Evolutionary conservation across 2,329 filamentous ascomycete species (phyloP).

Genomic region (Mycogone perniciosa): DNA sequence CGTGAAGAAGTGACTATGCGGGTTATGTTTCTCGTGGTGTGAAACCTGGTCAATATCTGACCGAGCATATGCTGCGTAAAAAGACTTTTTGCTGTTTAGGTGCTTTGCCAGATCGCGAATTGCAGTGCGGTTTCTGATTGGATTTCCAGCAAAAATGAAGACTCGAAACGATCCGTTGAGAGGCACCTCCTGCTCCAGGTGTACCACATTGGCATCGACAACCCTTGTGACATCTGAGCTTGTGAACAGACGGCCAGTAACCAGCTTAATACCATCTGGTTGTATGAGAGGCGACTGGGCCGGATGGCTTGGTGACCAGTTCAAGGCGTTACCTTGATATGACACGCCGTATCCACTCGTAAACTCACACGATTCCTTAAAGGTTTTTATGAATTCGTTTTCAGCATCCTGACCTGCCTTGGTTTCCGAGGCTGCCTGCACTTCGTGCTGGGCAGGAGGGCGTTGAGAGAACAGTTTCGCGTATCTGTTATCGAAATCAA

Average conservation of each 20-base stretch:
- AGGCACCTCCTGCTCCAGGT: constrained; percentile 84
- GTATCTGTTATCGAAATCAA: constrained; percentile 84
- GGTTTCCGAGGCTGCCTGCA: constrained; percentile 53
- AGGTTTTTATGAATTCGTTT: constrained; percentile 80
- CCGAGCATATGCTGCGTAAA: constrained; percentile 62
- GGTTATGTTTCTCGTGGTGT: constrained; percentile 77
- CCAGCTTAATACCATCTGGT: constrained; percentile 57
- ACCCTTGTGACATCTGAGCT: constrained; percentile 80
- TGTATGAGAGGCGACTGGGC: constrained; percentile 66
- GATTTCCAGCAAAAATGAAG: constrained; percentile 76
- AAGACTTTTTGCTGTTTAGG: constrained; percentile 60
- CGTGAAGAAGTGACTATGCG: constrained; percentile 77
- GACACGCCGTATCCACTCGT: constrained; percentile 87
- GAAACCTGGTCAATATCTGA: constrained; percentile 56
- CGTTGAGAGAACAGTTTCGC: constrained; percentile 82
- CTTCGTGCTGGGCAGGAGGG: constrained; percentile 65
- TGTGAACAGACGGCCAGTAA: constrained; percentile 67
- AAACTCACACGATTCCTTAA: constrained; percentile 88
- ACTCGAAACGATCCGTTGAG: constrained; percentile 83
- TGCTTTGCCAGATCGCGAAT: constrained; percentile 63
- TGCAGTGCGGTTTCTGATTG: constrained; percentile 52
- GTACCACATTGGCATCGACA: constrained; percentile 81
- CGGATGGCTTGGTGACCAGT: constrained; percentile 70
- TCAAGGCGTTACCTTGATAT: constrained; percentile 75
- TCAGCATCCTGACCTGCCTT: constrained; percentile 28